Conservation (phyloP, 73 alveolate species). For the Paramecium primaurelia region DNA sequence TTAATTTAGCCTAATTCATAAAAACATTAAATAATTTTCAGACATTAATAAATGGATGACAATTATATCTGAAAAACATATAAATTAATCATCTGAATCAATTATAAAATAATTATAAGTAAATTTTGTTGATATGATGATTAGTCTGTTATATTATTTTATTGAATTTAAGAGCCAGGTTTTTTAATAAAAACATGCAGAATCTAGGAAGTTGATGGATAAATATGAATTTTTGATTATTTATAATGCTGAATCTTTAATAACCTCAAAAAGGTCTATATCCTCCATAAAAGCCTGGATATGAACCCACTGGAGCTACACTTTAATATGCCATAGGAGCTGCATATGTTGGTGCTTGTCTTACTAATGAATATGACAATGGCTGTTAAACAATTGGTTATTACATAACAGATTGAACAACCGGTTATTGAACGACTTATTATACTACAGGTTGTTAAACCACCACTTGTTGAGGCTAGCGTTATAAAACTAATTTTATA, state of each 20-base stretch:
- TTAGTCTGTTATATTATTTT: neutral
- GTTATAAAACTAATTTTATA: neutral
- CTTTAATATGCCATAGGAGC: neutral
- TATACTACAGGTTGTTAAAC: neutral
- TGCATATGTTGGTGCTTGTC: neutral
- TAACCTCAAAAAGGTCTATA: neutral
- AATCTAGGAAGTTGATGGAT: neutral
- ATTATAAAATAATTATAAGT: neutral
- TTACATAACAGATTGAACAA: neutral
- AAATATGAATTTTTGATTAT: neutral
- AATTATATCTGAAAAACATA: neutral
- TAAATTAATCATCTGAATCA: neutral
- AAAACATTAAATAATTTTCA: neutral
- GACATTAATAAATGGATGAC: neutral
- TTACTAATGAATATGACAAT: neutral
- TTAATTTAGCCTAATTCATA: neutral
- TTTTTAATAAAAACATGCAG: neutral
- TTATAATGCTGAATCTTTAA: neutral
- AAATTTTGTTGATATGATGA: neutral
- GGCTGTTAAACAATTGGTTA: neutral
- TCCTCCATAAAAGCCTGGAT: neutral
- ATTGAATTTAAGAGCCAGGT: neutral
- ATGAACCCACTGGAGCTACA: neutral
- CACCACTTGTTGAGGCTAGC: neutral
- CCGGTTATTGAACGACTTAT: neutral